Evolutionary conservation across 208 protist genomes (phyloP).

Genomic region (Acanthamoeba lenticulata): DNA sequence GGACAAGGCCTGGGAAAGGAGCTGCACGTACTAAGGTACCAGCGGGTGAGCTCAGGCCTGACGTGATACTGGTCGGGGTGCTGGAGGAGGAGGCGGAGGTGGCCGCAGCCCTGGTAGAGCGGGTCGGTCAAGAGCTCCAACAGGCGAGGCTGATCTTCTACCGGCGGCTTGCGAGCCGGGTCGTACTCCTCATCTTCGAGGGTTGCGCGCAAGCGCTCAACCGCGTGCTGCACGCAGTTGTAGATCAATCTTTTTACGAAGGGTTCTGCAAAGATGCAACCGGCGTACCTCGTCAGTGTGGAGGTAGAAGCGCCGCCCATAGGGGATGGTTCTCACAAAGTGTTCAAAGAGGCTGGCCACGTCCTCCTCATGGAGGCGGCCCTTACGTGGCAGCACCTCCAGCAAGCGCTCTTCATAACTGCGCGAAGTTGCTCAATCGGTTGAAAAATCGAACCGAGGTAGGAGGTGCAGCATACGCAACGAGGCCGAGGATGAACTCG

Average conservation of each 20-base stretch:
- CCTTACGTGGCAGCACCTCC: neutral
- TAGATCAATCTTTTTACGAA: neutral
- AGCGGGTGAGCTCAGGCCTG: neutral
- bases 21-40: neutral
- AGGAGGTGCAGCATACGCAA: neutral
- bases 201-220: neutral
- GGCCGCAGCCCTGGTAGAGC: neutral
- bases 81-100: neutral
- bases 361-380: neutral
- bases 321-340: neutral
- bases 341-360: neutral
- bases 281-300: neutral
- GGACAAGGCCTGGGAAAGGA: neutral
- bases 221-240: neutral
- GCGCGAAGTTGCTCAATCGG: neutral
- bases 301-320: neutral
- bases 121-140: neutral
- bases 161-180: neutral
- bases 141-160: neutral
- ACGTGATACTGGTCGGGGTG: neutral
- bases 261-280: neutral
- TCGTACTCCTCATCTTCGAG: neutral
- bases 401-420: neutral
- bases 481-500: conserved; percentile 29
- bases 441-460: neutral